Evolutionary conservation across 2,329 filamentous ascomycete species (phyloP).

Genomic region (Talaromyces sp.): DNA sequence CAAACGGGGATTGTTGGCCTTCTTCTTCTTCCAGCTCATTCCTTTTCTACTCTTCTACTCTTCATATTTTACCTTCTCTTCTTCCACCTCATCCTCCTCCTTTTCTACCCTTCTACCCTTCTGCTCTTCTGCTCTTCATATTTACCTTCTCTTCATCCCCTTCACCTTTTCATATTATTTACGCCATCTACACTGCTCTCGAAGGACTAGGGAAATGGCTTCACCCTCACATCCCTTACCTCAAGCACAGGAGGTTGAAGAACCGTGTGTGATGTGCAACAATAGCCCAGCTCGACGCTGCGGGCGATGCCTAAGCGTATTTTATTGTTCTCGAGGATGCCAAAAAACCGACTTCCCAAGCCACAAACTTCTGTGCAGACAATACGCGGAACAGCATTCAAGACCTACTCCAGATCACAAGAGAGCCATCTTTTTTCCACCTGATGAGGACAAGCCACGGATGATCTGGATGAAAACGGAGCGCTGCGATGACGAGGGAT

Average conservation of each 20-base stretch:
- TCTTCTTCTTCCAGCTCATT: no score
- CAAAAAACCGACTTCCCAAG: slow-evolving; percentile 26
- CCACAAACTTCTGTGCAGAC: slow-evolving; percentile 15
- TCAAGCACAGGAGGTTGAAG: background rate
- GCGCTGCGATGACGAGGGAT: background rate
- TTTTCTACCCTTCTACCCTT: no score
- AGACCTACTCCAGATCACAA: slow-evolving; percentile 12
- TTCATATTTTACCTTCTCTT: no score
- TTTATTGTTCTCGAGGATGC: background rate
- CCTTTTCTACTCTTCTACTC: no score
- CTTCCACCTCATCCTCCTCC: no score
- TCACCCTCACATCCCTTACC: background rate
- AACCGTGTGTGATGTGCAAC: background rate
- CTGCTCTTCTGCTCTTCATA: no score
- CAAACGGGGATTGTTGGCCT: no score
- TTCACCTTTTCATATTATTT: no score
- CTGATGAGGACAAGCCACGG: background rate
- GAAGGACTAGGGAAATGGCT: no score
- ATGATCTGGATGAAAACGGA: slow-evolving; percentile 3
- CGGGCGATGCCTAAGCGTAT: background rate
- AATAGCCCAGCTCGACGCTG: background rate
- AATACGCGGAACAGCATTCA: background rate
- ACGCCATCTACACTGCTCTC: no score
- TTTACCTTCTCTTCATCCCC: no score
- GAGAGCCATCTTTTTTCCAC: slow-evolving; percentile 15